Evolutionary conservation across 2,329 filamentous ascomycete species (phyloP).

Genomic region (Didymellaceae sp.): DNA sequence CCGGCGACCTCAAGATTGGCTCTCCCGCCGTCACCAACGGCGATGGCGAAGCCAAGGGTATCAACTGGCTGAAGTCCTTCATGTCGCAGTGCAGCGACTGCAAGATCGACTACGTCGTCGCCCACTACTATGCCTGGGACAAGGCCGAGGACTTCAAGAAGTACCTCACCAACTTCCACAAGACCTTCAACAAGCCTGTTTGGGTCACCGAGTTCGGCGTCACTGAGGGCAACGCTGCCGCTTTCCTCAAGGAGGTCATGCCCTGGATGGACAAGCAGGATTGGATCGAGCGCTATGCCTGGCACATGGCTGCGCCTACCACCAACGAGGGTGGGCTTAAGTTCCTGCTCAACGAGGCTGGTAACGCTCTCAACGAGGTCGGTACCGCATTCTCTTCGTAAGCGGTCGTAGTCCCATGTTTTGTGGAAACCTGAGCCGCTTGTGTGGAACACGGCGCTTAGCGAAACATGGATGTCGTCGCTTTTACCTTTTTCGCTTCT

Average conservation of each 20-base stretch:
- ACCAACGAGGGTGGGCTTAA: constrained; percentile 21
- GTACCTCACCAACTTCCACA: constrained; percentile 47
- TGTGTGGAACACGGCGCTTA: neutral
- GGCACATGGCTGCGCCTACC: constrained; percentile 36
- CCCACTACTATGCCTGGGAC: constrained; percentile 48
- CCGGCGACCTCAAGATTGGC: constrained; percentile 39
- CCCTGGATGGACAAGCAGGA: constrained; percentile 43
- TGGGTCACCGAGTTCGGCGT: constrained; percentile 49
- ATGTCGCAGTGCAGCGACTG: constrained; percentile 35
- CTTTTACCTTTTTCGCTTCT: neutral
- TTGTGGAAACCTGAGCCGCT: no score
- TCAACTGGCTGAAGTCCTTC: constrained; percentile 42
- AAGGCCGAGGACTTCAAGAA: constrained; percentile 44
- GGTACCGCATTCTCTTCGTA: constrained; percentile 21
- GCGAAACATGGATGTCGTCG: neutral
- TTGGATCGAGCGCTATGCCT: constrained; percentile 46
- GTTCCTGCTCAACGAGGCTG: constrained; percentile 28
- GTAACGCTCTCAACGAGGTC: constrained; percentile 27
- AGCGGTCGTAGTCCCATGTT: neutral
- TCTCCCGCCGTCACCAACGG: constrained; percentile 47
- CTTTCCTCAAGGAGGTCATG: constrained; percentile 42
- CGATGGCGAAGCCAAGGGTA: constrained; percentile 28
- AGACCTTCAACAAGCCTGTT: constrained; percentile 37
- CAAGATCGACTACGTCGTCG: constrained; percentile 44
- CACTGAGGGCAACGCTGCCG: constrained; percentile 29